phyloP scores from a whole-genome alignment of 1,284 basidiomycete genomes.

The Peniophora sp. region DNA sequence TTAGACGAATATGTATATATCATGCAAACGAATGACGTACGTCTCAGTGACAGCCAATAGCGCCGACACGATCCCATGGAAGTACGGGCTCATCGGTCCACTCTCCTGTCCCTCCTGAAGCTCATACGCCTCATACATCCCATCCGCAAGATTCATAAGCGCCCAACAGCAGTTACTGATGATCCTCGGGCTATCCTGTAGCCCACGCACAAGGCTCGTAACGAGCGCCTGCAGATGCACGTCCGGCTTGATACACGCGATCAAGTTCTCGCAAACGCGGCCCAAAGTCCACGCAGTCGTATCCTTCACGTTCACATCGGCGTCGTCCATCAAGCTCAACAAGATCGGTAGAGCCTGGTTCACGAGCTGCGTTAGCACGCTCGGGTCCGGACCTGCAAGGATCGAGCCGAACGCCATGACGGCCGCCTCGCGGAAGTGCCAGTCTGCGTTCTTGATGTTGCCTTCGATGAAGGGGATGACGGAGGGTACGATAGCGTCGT shows the following conservation, averaged over 20 bases:
- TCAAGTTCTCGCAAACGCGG: conserved; percentile 88
- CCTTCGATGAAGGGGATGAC: conserved; percentile 98
- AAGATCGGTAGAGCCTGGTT: conserved; percentile 91
- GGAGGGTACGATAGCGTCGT: conserved; percentile 85
- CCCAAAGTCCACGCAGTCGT: conserved; percentile 98
- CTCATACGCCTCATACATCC: conserved; percentile 42
- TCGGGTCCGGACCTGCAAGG: conserved; percentile 89
- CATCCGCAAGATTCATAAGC: conserved; percentile 90
- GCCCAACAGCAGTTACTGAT: conserved; percentile 96
- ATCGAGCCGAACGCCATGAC: conserved; percentile 99
- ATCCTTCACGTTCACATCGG: conserved; percentile 86
- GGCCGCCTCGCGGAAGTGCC: conserved; percentile 94
- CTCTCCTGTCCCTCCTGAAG: conserved; percentile 53
- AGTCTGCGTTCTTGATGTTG: conserved; percentile 88
- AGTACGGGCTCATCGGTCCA: conserved; percentile 81
- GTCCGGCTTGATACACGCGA: conserved; percentile 84
- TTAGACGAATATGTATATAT: conserved; percentile 13
- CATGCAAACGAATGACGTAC: conserved; percentile 34
- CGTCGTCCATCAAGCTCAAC: conserved; percentile 92
- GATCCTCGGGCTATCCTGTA: conserved; percentile 82
- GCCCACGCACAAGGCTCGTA: conserved; percentile 75
- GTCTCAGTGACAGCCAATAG: conserved; percentile 82
- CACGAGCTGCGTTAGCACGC: conserved; percentile 84
- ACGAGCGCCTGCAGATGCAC: conserved; percentile 83
- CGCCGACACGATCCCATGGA: conserved; percentile 79